Conservation (phyloP, 768 basidiomycete genomes). For the Exsudoporus frostii region DNA sequence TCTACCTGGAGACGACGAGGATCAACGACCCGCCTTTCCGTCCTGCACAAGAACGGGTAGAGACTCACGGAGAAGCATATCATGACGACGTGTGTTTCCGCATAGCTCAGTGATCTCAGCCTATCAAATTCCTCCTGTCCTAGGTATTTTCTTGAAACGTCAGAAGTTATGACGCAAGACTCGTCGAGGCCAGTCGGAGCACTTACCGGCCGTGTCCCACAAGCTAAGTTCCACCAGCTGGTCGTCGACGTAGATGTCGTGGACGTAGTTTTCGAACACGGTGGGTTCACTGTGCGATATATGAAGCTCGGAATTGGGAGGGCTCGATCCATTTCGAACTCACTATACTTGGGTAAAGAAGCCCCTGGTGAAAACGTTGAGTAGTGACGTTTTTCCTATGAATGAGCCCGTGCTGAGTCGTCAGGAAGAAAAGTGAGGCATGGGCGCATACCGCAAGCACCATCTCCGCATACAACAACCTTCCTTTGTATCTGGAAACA, state of each 20-base stretch:
- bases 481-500: slow-evolving; percentile 49
- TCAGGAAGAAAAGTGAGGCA: slow-evolving; percentile 2
- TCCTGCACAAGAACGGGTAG: not conserved
- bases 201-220: slow-evolving; percentile 94
- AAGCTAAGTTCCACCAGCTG: slow-evolving; percentile 86
- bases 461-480: slow-evolving; percentile 93
- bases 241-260: slow-evolving; percentile 84
- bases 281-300: slow-evolving; percentile 67
- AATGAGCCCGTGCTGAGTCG: slow-evolving; percentile 9
- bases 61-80: slow-evolving; percentile 85
- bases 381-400: slow-evolving; percentile 75
- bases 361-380: slow-evolving; percentile 87
- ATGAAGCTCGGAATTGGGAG: not conserved
- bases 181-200: not conserved
- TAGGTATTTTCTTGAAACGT: slow-evolving; percentile 38
- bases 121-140: slow-evolving; percentile 97
- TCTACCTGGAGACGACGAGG: slow-evolving; percentile 59
- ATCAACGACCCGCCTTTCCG: not conserved
- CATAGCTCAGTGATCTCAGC: slow-evolving; percentile 89
- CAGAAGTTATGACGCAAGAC: slow-evolving; percentile 22
- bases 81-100: slow-evolving; percentile 96
- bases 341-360: slow-evolving; percentile 95
- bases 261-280: slow-evolving; percentile 97
- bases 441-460: slow-evolving; percentile 70
- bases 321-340: slow-evolving; percentile 27